Evolutionary conservation across 2,329 filamentous ascomycete species (phyloP).

Genomic region (Diplodia scrobiculata): DNA sequence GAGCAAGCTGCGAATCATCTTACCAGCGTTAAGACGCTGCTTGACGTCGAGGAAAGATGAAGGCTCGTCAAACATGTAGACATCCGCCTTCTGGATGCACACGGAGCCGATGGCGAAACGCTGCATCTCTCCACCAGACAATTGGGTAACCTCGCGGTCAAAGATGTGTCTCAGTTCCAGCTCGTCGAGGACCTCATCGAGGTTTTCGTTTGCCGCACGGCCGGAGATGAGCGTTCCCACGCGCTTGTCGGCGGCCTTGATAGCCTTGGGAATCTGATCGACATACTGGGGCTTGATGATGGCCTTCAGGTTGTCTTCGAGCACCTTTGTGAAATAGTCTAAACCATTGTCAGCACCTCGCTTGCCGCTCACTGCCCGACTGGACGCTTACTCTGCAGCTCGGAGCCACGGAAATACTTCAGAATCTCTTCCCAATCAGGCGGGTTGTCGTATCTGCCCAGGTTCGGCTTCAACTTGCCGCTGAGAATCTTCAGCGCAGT

Average conservation of each 20-base stretch:
- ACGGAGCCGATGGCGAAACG: slow-evolving; percentile 96
- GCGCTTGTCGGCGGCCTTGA: slow-evolving; percentile 76
- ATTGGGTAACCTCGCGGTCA: slow-evolving; percentile 83
- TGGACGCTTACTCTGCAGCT: slow-evolving; percentile 78
- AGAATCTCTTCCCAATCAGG: slow-evolving; percentile 99
- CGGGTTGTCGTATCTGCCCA: slow-evolving; percentile 92
- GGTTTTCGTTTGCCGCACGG: slow-evolving; percentile 66
- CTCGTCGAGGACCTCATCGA: slow-evolving; percentile 77
- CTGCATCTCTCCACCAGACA: slow-evolving; percentile 97
- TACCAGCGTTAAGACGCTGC: slow-evolving; percentile 90
- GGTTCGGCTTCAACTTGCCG: slow-evolving; percentile 96
- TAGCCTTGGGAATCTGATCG: slow-evolving; percentile 92
- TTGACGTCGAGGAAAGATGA: slow-evolving; percentile 99
- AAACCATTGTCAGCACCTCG: slow-evolving; percentile 33
- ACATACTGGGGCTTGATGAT: slow-evolving; percentile 99
- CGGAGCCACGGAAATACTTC: slow-evolving; percentile 96
- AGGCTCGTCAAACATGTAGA: slow-evolving; percentile 99
- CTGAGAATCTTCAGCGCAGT: slow-evolving; percentile 99
- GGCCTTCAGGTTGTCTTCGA: slow-evolving; percentile 95
- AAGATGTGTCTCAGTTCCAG: slow-evolving; percentile 87
- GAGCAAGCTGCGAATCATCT: slow-evolving; percentile 88
- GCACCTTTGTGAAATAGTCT: slow-evolving; percentile 98
- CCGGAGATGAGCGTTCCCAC: slow-evolving; percentile 78
- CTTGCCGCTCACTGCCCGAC: neutral
- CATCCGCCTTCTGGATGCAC: slow-evolving; percentile 90